Evolutionary conservation across 1,284 basidiomycete genomes (phyloP).

Genomic region (Trametes sp.): DNA sequence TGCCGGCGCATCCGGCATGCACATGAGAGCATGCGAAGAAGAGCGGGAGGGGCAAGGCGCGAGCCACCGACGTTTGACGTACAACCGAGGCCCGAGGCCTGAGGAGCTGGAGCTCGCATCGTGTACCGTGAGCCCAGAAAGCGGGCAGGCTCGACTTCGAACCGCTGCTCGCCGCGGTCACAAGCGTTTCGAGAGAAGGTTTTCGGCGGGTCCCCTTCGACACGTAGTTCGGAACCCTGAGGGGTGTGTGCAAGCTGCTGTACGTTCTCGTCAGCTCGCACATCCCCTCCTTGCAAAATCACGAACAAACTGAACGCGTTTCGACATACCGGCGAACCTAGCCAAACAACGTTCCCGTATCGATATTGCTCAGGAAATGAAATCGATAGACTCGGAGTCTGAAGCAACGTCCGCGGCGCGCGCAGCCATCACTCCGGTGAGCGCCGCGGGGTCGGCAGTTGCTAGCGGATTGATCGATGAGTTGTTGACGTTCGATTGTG

Average conservation of each 20-base stretch:
- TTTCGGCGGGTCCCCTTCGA: not conserved
- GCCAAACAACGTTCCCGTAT: conserved; percentile 10
- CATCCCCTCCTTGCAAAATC: not conserved
- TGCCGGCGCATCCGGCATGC: not conserved
- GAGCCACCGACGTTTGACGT: not conserved
- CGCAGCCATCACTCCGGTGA: not conserved
- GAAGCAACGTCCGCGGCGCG: conserved; percentile 10
- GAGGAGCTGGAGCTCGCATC: not conserved
- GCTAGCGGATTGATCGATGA: not conserved
- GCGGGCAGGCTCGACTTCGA: not conserved
- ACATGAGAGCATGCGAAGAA: not conserved
- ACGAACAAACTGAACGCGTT: too few relatives aligned
- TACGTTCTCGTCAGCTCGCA: not conserved
- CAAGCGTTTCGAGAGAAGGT: not conserved
- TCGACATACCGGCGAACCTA: not conserved
- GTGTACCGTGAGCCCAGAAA: not conserved
- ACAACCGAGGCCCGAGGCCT: too few relatives aligned
- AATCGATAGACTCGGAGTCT: conserved; percentile 16
- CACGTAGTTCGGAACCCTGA: not conserved
- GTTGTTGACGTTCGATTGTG: conserved; percentile 1
- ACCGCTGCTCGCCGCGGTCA: not conserved
- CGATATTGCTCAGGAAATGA: conserved; percentile 4
- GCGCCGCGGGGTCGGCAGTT: conserved; percentile 10
- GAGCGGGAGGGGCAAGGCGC: not conserved
- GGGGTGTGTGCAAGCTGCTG: not conserved